Evolutionary conservation across 2,329 filamentous ascomycete species (phyloP).

Genomic region (Cordyceps cateniannulata): DNA sequence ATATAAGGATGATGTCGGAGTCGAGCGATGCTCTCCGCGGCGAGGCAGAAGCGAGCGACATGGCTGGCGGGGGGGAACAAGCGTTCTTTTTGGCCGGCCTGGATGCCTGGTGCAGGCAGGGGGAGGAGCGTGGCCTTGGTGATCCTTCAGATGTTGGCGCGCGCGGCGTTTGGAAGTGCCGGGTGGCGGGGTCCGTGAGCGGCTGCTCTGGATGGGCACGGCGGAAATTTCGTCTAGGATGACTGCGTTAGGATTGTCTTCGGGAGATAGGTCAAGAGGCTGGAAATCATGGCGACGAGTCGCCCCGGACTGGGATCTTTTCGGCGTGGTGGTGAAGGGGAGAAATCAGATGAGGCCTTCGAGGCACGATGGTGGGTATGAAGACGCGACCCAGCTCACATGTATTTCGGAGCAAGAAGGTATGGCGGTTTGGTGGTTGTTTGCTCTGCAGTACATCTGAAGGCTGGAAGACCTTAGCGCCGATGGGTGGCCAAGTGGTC

Average conservation of each 20-base stretch:
- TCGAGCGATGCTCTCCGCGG: conserved; percentile 4
- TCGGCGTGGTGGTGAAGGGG: neutral
- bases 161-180: neutral
- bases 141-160: neutral
- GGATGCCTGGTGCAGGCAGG: neutral
- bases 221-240: neutral
- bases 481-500: neutral
- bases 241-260: neutral
- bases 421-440: neutral
- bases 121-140: neutral
- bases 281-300: neutral
- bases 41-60: conserved; percentile 11
- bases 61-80: neutral
- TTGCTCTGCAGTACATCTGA: neutral
- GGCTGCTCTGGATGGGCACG: neutral
- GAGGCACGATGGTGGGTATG: neutral
- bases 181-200: neutral
- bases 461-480: neutral
- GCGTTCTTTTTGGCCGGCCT: neutral
- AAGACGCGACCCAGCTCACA: neutral
- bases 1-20: neutral
- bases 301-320: neutral
- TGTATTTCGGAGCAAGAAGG: neutral
- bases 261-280: neutral
- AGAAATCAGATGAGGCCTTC: neutral